phyloP scores from a whole-genome alignment of 129 eudicot species.

The Arctium lappa region DNA sequence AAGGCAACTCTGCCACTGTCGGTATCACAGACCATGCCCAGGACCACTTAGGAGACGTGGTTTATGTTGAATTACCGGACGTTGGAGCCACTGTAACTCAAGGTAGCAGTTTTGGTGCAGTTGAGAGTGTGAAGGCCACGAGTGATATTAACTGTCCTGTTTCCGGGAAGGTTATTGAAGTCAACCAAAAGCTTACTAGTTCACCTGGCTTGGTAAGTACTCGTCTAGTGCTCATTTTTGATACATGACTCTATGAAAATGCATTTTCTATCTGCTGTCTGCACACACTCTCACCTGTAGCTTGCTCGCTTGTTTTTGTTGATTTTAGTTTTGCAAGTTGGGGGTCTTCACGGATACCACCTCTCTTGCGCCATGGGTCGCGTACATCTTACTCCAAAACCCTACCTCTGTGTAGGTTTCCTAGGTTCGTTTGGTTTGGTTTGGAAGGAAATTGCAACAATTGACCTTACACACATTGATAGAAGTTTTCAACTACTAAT shows the following conservation, averaged over 20 bases:
- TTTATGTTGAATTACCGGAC: conserved; percentile 76
- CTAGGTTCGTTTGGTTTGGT: no score
- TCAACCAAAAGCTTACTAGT: conserved; percentile 52
- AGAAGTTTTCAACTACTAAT: no score
- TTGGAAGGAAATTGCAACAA: no score
- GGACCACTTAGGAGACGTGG: conserved; percentile 90
- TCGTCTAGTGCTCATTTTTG: not conserved
- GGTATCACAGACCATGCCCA: conserved; percentile 97
- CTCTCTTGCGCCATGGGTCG: no score
- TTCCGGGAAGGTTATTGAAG: conserved; percentile 84
- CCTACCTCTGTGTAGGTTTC: no score
- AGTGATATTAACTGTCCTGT: conserved; percentile 92
- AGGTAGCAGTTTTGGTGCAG: conserved; percentile 78
- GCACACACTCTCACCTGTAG: no score
- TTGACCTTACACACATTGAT: no score
- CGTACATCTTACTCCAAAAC: no score
- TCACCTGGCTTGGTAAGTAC: conserved; percentile 71
- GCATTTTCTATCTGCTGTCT: not conserved
- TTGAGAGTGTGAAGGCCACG: conserved; percentile 89
- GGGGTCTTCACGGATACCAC: no score
- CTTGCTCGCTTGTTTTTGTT: no score
- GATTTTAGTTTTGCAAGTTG: no score
- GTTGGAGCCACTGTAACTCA: conserved; percentile 57
- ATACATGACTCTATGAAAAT: not conserved
- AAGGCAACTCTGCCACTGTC: conserved; percentile 64